Base-by-base conservation (phyloP, 2,329 filamentous ascomycete genomes). In the Aaosphaeria arxii region DNA sequence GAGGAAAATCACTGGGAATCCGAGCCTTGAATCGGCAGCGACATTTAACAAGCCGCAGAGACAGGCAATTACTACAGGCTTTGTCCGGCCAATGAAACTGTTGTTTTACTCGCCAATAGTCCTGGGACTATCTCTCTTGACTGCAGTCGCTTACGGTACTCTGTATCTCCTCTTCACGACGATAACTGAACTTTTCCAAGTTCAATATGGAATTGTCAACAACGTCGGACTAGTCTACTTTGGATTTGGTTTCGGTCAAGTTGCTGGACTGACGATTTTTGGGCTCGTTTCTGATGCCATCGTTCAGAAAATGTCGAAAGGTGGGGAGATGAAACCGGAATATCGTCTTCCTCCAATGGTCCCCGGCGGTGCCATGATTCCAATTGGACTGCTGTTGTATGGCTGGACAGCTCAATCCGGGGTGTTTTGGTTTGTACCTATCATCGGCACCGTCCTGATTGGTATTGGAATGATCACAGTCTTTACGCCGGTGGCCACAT, bases 21-120 rank as follows among this genome's bases (percentile, higher is more conserved):
- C 52, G 3, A 50, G 64, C 28, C 64, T 77, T 2, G 68, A 66
- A n/a, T 74, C 73, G 1, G 72, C 71, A 47, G 63, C 74, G 42
- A 70, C 74, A 39, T 59, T 59, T 2, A 63, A 66, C 1, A 59
- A 77, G 5, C 52, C 69, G 0, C 63, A 67, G 4, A 62, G 57
- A n/a, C 65, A 75, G 30, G 61, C 77, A 41, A 74, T 79, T 56
- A 52, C 64, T 11, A 70, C 66, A 9, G 68, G 72, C 35, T 73
- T 81, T 51, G 61, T 75, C 5, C 72, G 86, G 2, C 81, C 82
- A 0, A 80, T 79, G 29, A 81, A 80, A 24, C 80, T 1, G 77
- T 76, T 5, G 77, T 76, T 50, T 71, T 84, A 32, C 70, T 80
- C 17, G 63, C 83, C 6, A 72, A 77, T 9, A 79, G 78, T 33